phyloP scores from a whole-genome alignment of 208 protist species.

The Strigomonas culicis region DNA sequence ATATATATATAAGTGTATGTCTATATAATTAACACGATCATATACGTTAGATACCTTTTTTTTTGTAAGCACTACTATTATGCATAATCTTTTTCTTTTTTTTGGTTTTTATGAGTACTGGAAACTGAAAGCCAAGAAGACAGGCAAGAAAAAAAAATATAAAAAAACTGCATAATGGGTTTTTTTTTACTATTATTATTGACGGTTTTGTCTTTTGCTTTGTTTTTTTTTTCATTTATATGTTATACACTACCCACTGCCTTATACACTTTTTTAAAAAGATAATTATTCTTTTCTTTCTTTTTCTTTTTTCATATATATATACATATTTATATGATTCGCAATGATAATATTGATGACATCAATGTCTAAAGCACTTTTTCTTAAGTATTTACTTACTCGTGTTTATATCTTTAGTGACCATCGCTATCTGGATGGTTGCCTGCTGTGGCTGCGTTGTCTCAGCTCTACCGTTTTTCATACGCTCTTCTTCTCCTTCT shows the following conservation, averaged over 20 bases:
- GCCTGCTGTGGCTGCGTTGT: no score
- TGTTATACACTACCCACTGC: not conserved
- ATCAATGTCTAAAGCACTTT: not conserved
- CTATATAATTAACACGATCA: not conserved
- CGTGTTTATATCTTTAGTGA: not conserved
- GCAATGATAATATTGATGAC: not conserved
- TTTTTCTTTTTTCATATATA: not conserved
- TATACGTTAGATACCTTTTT: not conserved
- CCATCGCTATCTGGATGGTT: not conserved
- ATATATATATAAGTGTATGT: slow-evolving; percentile 1
- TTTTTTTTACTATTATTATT: slow-evolving; percentile 8
- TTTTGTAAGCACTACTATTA: not conserved
- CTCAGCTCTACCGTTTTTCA: not conserved
- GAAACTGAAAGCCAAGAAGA: not conserved
- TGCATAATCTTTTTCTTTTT: not conserved
- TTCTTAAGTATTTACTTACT: not conserved
- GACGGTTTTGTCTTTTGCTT: not conserved
- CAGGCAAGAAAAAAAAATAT: slow-evolving; percentile 1
- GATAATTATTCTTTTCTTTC: slow-evolving; percentile 1
- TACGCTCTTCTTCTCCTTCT: slow-evolving; percentile 13
- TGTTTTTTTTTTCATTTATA: slow-evolving; percentile 3
- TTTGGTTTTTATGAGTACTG: not conserved
- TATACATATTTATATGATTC: not conserved
- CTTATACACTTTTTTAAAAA: not conserved
- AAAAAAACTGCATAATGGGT: not conserved